Percentiles rank a stretch among this genome's conserved stretches.
These are phyloP conservation scores for Globisporangium viniferum DNA, from an alignment of 352 stramenopile genomes.

Conservation along the genomic window DNA sequence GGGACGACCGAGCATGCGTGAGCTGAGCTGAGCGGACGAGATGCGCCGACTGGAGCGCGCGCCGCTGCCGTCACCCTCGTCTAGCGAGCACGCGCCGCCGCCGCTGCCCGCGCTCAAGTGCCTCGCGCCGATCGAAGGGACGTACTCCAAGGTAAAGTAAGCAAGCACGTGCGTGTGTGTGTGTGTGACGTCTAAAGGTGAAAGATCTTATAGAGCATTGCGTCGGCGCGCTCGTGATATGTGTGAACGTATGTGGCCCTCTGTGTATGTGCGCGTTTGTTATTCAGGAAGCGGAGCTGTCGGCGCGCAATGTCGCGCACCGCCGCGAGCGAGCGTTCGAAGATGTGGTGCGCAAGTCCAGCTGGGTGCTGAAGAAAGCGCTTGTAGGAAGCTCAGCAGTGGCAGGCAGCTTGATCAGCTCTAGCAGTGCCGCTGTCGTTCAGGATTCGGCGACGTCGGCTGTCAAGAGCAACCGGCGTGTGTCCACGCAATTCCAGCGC, in stretches of 20 bases:
- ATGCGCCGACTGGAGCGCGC: neutral
- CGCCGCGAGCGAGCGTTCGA: slow-evolving; percentile 31
- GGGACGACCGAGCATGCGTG: neutral
- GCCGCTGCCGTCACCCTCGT: neutral
- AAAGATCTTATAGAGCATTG: neutral
- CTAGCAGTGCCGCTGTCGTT: slow-evolving; percentile 5
- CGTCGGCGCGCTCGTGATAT: neutral
- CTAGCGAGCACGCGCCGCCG: slow-evolving; percentile 3
- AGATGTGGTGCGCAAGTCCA: slow-evolving; percentile 32
- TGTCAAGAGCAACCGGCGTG: slow-evolving; percentile 30
- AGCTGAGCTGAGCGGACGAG: neutral
- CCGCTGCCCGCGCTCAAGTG: slow-evolving; percentile 29
- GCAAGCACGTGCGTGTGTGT: neutral
- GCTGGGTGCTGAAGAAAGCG: slow-evolving; percentile 42
- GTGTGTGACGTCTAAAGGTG: neutral
- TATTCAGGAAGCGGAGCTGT: slow-evolving; percentile 41
- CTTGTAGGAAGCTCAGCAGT: slow-evolving; percentile 6
- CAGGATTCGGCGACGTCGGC: neutral
- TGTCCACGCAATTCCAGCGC: slow-evolving; percentile 43
- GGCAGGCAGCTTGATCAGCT: neutral
- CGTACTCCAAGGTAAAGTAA: slow-evolving; percentile 22
- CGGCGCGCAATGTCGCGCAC: slow-evolving; percentile 42
- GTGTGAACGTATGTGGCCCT: neutral
- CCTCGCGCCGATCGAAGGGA: slow-evolving; percentile 37
- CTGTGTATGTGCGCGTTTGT: neutral